Percentiles rank a stretch among this genome's conserved stretches.
phyloP scores from a whole-genome alignment of 768 basidiomycete genomes.

The Lactarius indigo region DNA sequence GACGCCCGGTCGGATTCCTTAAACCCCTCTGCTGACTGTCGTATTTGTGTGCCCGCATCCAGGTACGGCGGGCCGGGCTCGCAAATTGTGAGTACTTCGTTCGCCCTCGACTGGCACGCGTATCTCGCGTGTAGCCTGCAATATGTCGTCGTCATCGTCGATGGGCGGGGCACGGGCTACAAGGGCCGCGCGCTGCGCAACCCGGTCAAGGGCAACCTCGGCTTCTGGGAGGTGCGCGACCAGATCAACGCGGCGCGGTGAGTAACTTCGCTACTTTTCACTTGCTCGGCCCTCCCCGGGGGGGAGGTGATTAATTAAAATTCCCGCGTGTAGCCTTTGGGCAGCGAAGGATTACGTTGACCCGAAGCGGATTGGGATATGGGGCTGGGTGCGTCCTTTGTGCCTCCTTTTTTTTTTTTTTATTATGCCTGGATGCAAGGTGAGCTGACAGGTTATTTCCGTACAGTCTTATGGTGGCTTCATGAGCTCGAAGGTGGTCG shows the following conservation, averaged over 20 bases:
- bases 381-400: slow-evolving; percentile 83
- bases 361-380: slow-evolving; percentile 82
- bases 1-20: slow-evolving; percentile 11
- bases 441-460: background rate
- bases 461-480: slow-evolving; percentile 91
- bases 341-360: slow-evolving; percentile 87
- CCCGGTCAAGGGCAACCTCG: slow-evolving; percentile 83
- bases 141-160: slow-evolving; percentile 84
- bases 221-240: slow-evolving; percentile 84
- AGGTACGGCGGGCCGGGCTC: slow-evolving; percentile 91
- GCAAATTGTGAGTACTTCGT: slow-evolving; percentile 70
- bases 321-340: slow-evolving; percentile 55
- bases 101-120: slow-evolving; percentile 77
- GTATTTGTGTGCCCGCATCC: slow-evolving; percentile 14
- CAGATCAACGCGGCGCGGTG: slow-evolving; percentile 87
- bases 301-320: background rate
- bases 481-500: slow-evolving; percentile 90
- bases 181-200: slow-evolving; percentile 84
- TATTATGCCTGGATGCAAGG: background rate
- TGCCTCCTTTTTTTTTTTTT: background rate
- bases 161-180: slow-evolving; percentile 92
- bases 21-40: background rate
- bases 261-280: slow-evolving; percentile 28
- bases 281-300: slow-evolving; percentile 2
- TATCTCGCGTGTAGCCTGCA: slow-evolving; percentile 78